phyloP scores from a whole-genome alignment of 148 eudicot species.

The Fagopyrum esculentum region DNA sequence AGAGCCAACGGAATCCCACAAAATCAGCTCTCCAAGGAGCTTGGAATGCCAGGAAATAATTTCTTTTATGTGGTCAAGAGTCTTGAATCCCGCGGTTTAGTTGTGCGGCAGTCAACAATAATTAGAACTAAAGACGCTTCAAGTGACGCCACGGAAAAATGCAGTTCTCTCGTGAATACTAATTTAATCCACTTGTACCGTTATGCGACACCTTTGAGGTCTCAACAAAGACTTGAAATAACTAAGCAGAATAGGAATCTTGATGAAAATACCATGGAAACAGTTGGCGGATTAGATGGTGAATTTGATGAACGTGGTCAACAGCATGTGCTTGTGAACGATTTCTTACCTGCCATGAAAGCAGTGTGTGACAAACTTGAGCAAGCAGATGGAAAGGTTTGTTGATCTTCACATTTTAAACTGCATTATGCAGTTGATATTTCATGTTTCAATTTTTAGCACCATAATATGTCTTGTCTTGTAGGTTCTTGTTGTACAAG shows the following conservation, averaged over 20 bases:
- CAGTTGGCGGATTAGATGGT: conserved; percentile 29
- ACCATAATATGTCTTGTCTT: conserved; percentile 2
- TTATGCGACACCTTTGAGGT: conserved; percentile 75
- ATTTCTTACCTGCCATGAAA: conserved; percentile 69
- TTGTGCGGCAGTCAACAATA: conserved; percentile 71
- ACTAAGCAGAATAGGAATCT: conserved; percentile 41
- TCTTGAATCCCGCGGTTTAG: conserved; percentile 80
- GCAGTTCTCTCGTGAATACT: conserved; percentile 49
- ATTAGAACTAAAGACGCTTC: conserved; percentile 63
- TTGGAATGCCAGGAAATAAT: conserved; percentile 51
- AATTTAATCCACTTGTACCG: conserved; percentile 82
- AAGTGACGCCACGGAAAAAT: conserved; percentile 33
- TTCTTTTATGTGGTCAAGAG: conserved; percentile 65
- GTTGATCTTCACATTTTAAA: conserved; percentile 1
- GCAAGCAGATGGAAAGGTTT: conserved; percentile 76
- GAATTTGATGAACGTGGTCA: conserved; percentile 32
- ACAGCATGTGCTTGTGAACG: conserved; percentile 68
- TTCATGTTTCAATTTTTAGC: not conserved
- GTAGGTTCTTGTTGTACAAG: conserved; percentile 84
- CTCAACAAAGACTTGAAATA: conserved; percentile 87
- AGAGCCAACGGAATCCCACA: conserved; percentile 78
- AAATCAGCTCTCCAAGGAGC: conserved; percentile 71
- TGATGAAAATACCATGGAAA: conserved; percentile 33
- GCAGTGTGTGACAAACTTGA: conserved; percentile 88
- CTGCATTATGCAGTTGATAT: not conserved